Percentiles rank a stretch among this genome's conserved stretches.
phyloP scores from a whole-genome alignment of 768 basidiomycete species.

The Pleurotus platypus region DNA sequence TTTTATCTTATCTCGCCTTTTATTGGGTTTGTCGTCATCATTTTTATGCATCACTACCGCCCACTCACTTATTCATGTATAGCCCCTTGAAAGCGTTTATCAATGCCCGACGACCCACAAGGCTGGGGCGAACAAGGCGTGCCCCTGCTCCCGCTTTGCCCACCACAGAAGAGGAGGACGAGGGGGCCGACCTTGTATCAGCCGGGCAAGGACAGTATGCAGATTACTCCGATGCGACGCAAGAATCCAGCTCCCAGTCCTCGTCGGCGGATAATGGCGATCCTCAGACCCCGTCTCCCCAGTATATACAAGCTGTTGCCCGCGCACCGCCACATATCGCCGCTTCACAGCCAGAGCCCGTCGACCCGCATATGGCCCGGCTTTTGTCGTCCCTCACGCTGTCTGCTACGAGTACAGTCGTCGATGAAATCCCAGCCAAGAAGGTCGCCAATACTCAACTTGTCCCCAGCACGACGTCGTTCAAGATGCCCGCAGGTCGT shows the following conservation, averaged over 20 bases:
- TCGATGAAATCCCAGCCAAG: constrained; percentile 8
- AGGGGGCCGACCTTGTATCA: constrained; percentile 9
- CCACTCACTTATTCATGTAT: constrained; percentile 5
- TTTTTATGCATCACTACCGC: background rate
- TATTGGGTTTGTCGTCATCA: constrained; percentile 56
- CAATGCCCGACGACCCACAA: constrained; percentile 56
- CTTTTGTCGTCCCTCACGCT: constrained; percentile 60
- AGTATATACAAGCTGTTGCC: constrained; percentile 40
- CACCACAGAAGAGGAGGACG: constrained; percentile 13
- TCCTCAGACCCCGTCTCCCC: constrained; percentile 63
- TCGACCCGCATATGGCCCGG: constrained; percentile 72
- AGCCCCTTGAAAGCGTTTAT: constrained; percentile 69
- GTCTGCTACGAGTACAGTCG: constrained; percentile 37
- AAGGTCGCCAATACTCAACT: background rate
- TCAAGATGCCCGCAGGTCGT: constrained; percentile 2
- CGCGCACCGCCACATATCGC: constrained; percentile 23
- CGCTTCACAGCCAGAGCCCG: constrained; percentile 19
- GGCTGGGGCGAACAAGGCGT: constrained; percentile 22
- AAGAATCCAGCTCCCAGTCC: constrained; percentile 66
- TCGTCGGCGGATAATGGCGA: constrained; percentile 59
- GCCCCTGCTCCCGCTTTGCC: constrained; percentile 16
- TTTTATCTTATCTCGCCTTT: constrained; percentile 97
- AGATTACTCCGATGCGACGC: constrained; percentile 32
- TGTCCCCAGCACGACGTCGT: background rate
- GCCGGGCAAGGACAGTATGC: constrained; percentile 15